A percentile compares a stretch with the other conserved stretches of the same genome.
These are phyloP conservation scores for Coemansia sp. DNA, from an alignment of 192 early-diverging fungal genomes.

Conservation along the genomic window DNA sequence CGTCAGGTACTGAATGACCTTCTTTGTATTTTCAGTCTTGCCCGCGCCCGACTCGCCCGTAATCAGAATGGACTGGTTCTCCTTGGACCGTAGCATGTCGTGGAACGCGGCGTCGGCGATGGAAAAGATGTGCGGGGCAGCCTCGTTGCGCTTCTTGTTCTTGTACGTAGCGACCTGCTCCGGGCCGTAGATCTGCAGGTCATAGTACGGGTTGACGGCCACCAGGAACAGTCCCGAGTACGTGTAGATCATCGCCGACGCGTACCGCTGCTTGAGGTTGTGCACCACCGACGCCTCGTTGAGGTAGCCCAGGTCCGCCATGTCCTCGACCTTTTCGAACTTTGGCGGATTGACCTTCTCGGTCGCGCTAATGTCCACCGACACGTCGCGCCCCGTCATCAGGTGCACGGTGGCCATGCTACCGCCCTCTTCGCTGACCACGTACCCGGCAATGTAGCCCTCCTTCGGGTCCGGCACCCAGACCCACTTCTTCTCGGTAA, in stretches of 20 bases:
- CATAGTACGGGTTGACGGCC: constrained; percentile 94
- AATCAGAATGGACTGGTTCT: constrained; percentile 97
- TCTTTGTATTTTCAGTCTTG: constrained; percentile 99
- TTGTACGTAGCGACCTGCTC: constrained; percentile 60
- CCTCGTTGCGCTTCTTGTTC: constrained; percentile 65
- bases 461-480: constrained; percentile 92
- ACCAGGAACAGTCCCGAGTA: constrained; percentile 99
- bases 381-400: constrained; percentile 65
- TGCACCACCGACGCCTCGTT: constrained; percentile 99
- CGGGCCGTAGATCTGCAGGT: constrained; percentile 83
- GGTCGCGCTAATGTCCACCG: constrained; percentile 71
- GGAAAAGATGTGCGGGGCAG: constrained; percentile 86
- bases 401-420: constrained; percentile 71
- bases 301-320: constrained; percentile 94
- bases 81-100: constrained; percentile 87
- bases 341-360: constrained; percentile 99
- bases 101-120: constrained; percentile 90
- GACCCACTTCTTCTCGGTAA: constrained; percentile 94
- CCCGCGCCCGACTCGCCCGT: constrained; percentile 99
- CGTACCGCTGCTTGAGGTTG: constrained; percentile 88
- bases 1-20: constrained; percentile 96
- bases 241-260: constrained; percentile 90
- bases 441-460: constrained; percentile 82
- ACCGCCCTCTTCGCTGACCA: constrained; percentile 61
- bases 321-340: constrained; percentile 97